Evolutionary conservation across 2,329 filamentous ascomycete genomes (phyloP), one percentile per base, ranked within the genome.

Genomic region (Sarocladiaceae sp.): DNA sequence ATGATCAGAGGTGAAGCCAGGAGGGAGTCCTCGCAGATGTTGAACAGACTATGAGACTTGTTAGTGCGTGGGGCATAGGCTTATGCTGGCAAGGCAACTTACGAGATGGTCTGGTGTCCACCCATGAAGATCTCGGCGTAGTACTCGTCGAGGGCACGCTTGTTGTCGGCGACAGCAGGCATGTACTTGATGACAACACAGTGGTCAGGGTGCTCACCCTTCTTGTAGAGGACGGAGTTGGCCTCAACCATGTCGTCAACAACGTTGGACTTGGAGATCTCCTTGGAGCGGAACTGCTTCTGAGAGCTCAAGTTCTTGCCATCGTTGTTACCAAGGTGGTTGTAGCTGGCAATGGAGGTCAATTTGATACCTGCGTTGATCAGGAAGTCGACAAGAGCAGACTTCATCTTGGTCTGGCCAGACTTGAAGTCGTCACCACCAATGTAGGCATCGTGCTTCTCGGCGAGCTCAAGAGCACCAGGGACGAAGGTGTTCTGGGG

Each of bases 111-210:
- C 79, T 99, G 94, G 75, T 97, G 94, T 37, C 94, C 94, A 60
- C 94, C 94, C 74, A 97, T 82, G 82, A 99, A 99, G 73, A 99
- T 97, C 80, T 99, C 93, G 52, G 91, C 94, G 62, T 97, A 97
- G 82, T 99, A 99, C 80, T 99, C 94, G 66, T 99, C 94, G 52
- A 99, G 81, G 52, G 94, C 94, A 67, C 94, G 91, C 84, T 99
- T 99, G 82, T 97, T 95, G 76, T 99, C 94, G 57, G 94, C 94
- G 47, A 99, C 94, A 57, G 92, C 90, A 31, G 94, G 94, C 92
- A 99, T 96, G 79, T 99, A 99, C 83, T 99, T 99, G 84, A 99
- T 99, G 62, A 99, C 94, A 55, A 99, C 94, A 55, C 90, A 95
- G 78, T 99, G 94, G 69, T 99, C 92, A 2, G 94, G 94, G 71